These are phyloP conservation scores for Fonsecaea pugnacius DNA, from an alignment of 2,329 filamentous ascomycete genomes.

Conservation along the genomic window DNA sequence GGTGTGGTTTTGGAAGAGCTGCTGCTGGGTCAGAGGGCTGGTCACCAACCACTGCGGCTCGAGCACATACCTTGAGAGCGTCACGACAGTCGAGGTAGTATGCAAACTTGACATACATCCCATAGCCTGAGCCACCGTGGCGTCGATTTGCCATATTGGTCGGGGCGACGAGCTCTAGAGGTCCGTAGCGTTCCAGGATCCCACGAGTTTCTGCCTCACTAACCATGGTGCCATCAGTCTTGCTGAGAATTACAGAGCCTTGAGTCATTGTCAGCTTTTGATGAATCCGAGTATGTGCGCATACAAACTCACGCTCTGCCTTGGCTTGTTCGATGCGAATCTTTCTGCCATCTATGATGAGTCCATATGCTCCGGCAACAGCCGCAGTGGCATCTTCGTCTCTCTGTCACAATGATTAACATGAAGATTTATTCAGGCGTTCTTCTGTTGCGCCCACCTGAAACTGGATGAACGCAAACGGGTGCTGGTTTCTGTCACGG, in stretches of 20 bases:
- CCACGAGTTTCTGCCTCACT: constrained; percentile 32
- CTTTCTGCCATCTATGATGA: constrained; percentile 34
- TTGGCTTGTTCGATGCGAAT: constrained; percentile 35
- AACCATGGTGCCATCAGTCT: constrained; percentile 28
- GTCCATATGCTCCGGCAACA: constrained; percentile 23
- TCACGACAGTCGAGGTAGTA: constrained; percentile 38
- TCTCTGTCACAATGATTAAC: constrained; percentile 34
- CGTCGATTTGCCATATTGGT: constrained; percentile 22
- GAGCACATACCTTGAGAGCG: constrained; percentile 32
- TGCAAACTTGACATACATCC: constrained; percentile 35
- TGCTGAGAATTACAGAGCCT: constrained; percentile 36
- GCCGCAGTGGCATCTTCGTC: constrained; percentile 41
- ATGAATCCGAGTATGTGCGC: neutral
- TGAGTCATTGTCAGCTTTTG: constrained; percentile 11
- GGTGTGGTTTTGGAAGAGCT: constrained; percentile 30
- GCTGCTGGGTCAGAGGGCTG: constrained; percentile 6
- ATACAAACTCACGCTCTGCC: constrained; percentile 35
- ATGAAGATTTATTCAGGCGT: neutral
- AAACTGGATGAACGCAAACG: constrained; percentile 48
- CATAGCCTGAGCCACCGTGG: constrained; percentile 17
- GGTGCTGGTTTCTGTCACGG: constrained; percentile 42
- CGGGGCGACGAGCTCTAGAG: constrained; percentile 28
- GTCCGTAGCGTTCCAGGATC: constrained; percentile 33
- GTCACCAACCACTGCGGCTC: no score
- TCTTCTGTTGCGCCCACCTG: constrained; percentile 38